These are phyloP conservation scores for Phytophthora parvispora DNA, from an alignment of 352 stramenopile species.

Conservation along the genomic window DNA sequence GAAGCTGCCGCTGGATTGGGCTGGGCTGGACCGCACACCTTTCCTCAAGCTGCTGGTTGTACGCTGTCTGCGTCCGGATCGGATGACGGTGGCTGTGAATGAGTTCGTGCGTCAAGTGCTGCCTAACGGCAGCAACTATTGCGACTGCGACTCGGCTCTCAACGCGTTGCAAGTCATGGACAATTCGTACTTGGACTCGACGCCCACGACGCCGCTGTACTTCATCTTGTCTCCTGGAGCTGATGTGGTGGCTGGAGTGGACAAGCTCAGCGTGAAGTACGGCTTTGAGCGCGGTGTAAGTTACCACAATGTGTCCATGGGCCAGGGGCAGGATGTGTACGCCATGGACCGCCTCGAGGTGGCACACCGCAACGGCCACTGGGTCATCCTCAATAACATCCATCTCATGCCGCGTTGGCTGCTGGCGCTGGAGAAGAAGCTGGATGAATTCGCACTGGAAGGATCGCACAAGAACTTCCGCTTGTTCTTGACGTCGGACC, in stretches of 20 bases:
- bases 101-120: constrained; percentile 96
- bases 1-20: constrained; percentile 98
- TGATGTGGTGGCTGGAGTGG: constrained; percentile 96
- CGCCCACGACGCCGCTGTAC: constrained; percentile 96
- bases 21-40: constrained; percentile 94
- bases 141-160: constrained; percentile 97
- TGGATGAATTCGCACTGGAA: constrained; percentile 96
- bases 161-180: constrained; percentile 98
- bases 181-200: constrained; percentile 96
- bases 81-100: constrained; percentile 95
- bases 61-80: constrained; percentile 94
- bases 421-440: constrained; percentile 97
- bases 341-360: constrained; percentile 97
- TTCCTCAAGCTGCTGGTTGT: constrained; percentile 98
- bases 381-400: constrained; percentile 99
- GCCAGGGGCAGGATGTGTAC: constrained; percentile 97
- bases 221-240: constrained; percentile 97
- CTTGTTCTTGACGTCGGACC: constrained; percentile 96
- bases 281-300: constrained; percentile 96
- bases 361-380: constrained; percentile 97
- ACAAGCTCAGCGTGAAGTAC: constrained; percentile 96
- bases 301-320: constrained; percentile 99
- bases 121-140: constrained; percentile 95
- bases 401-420: constrained; percentile 98
- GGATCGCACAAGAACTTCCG: constrained; percentile 96